phyloP scores from a whole-genome alignment of 1,139 yeast species.

The Tardiomyces digboiensis region DNA sequence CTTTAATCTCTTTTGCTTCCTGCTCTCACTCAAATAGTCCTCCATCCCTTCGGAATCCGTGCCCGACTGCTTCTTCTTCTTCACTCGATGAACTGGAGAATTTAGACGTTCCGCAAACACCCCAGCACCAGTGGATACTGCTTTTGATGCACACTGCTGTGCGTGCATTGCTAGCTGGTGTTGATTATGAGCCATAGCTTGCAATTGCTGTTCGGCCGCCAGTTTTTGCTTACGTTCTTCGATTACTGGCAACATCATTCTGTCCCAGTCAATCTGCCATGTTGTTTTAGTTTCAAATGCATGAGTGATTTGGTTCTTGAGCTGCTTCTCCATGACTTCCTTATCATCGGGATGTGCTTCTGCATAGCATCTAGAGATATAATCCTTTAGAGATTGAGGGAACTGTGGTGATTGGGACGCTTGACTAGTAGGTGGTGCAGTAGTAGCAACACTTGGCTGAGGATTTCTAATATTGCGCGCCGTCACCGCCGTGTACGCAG shows the following conservation, averaged over 20 bases:
- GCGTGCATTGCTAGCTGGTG: too few species aligned
- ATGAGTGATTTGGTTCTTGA: conserved; percentile 37
- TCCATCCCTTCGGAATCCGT: conserved; percentile 4
- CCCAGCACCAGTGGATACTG: too few species aligned
- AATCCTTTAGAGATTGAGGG: conserved; percentile 40
- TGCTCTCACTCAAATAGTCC: conserved; percentile 15
- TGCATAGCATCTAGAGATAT: conserved; percentile 38
- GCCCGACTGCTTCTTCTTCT: conserved; percentile 2
- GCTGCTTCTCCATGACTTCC: conserved; percentile 31
- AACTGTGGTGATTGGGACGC: conserved; percentile 21
- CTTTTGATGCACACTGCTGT: too few species aligned
- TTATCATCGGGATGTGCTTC: conserved; percentile 31
- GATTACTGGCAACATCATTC: conserved; percentile 46
- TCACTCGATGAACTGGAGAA: too few species aligned
- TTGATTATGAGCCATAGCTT: too few species aligned
- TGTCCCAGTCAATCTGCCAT: conserved; percentile 51
- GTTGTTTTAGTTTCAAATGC: conserved; percentile 42
- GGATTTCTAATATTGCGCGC: background rate
- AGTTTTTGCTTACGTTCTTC: conserved; percentile 5
- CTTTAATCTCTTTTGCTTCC: conserved; percentile 41
- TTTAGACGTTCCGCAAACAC: too few species aligned
- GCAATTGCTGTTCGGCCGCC: background rate
- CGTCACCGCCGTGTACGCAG: background rate
- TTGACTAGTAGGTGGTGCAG: background rate
- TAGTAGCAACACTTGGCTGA: background rate